Evolutionary conservation across 352 stramenopile species (phyloP).

Genomic region (Phytophthora boehmeriae): DNA sequence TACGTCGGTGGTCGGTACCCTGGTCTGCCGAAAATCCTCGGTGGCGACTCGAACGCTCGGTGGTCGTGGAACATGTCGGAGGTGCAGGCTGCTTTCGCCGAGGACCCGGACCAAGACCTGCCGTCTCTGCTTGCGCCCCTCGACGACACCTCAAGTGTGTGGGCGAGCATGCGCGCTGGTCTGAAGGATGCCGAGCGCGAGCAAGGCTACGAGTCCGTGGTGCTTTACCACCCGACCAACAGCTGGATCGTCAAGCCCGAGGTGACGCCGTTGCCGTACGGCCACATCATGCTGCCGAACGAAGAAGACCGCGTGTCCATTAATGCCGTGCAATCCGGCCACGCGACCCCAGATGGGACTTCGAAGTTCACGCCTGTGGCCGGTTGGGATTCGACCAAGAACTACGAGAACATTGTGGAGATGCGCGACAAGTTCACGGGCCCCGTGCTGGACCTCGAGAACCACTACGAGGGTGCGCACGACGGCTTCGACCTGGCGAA

Average conservation of each 20-base stretch:
- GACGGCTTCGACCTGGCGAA: constrained; percentile 8
- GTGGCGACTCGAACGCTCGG: constrained; percentile 17
- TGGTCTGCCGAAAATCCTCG: constrained; percentile 28
- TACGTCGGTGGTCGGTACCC: constrained; percentile 19
- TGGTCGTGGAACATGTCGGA: constrained; percentile 22
- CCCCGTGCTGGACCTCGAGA: constrained; percentile 5
- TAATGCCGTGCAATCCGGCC: constrained; percentile 20
- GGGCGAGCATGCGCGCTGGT: constrained; percentile 18
- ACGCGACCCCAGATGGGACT: constrained; percentile 3
- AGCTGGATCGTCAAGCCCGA: constrained; percentile 17
- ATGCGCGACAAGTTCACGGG: constrained; percentile 7
- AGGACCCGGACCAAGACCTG: constrained; percentile 13
- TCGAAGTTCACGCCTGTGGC: constrained; percentile 8
- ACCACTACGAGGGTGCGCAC: constrained; percentile 7
- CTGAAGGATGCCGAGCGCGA: constrained; percentile 14
- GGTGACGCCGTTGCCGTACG: constrained; percentile 14
- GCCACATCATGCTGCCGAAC: constrained; percentile 20
- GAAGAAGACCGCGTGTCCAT: constrained; percentile 19
- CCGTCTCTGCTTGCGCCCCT: constrained; percentile 11
- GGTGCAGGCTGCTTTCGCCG: constrained; percentile 11
- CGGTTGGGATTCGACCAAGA: constrained; percentile 7
- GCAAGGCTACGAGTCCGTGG: constrained; percentile 17
- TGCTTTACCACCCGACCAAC: constrained; percentile 22
- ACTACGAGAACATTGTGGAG: constrained; percentile 9
- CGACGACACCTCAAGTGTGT: constrained; percentile 28